A percentile compares a stretch with the other conserved stretches of the same genome.
phyloP scores from a whole-genome alignment of 2,329 filamentous ascomycete species.

The Cadophora malorum region DNA sequence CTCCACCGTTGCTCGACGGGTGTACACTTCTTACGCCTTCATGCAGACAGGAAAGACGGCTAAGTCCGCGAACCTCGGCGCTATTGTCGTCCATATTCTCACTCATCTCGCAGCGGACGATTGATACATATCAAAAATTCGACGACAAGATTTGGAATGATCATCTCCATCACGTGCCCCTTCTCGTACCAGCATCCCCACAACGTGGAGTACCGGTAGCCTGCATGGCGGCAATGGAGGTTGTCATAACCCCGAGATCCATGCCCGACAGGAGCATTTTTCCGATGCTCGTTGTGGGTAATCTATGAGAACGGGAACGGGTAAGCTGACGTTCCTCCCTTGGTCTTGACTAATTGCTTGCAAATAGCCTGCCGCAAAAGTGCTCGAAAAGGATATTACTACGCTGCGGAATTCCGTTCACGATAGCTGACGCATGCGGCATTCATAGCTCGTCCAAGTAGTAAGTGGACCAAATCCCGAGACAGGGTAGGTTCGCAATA shows the following conservation, averaged over 20 bases:
- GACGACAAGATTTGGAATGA: not conserved
- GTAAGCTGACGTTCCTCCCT: conserved; percentile 5
- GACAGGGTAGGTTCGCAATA: not conserved
- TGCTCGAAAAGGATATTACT: not conserved
- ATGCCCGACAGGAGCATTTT: not conserved
- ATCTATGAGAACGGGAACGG: conserved; percentile 1
- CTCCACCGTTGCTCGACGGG: not conserved
- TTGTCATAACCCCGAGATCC: not conserved
- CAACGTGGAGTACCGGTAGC: not conserved
- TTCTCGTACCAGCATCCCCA: not conserved
- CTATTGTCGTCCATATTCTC: not conserved
- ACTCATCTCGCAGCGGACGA: not conserved
- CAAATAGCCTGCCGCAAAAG: not conserved
- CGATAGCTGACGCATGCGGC: not conserved
- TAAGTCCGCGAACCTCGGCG: not conserved
- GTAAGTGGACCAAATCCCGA: not conserved
- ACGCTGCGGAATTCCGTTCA: not conserved
- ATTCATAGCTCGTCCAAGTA: not conserved
- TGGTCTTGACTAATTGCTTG: not conserved
- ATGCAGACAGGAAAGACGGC: not conserved
- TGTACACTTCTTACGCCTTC: not conserved
- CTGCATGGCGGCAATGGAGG: conserved; percentile 9
- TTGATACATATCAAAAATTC: not conserved
- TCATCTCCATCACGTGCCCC: not conserved
- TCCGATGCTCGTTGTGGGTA: not conserved